Evolutionary conservation across 768 basidiomycete genomes (phyloP).

Genomic region (Trametes cingulata): DNA sequence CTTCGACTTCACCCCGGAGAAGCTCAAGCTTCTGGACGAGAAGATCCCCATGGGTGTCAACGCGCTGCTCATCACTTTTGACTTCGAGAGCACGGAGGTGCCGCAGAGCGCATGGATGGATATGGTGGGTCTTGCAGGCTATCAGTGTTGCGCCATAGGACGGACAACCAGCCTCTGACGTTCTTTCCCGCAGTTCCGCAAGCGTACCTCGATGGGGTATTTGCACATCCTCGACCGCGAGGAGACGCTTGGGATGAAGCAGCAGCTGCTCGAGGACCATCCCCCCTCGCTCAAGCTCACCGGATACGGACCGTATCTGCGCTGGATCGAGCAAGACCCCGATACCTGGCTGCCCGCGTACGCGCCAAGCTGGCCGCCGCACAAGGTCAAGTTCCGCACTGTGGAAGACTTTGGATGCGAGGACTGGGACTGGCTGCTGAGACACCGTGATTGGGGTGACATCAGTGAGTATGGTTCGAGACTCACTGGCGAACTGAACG

Average conservation of each 20-base stretch:
- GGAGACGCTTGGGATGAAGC: neutral
- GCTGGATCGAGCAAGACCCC: constrained; percentile 2
- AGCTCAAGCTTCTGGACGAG: neutral
- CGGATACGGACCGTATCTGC: constrained; percentile 12
- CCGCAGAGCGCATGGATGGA: neutral
- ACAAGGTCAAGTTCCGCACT: constrained; percentile 13
- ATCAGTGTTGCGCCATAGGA: neutral
- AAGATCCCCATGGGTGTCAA: neutral
- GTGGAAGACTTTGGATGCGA: constrained; percentile 16
- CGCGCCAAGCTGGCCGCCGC: constrained; percentile 3
- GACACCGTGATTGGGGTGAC: neutral
- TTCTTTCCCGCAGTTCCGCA: neutral
- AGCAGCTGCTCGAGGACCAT: constrained; percentile 13
- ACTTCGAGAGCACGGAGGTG: neutral
- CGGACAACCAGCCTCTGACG: no score
- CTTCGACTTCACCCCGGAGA: neutral
- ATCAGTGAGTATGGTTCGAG: neutral
- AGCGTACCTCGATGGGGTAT: neutral
- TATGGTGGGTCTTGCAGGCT: neutral
- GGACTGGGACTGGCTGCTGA: constrained; percentile 22
- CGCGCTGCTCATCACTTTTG: neutral
- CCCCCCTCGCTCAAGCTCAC: constrained; percentile 12
- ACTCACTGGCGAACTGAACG: neutral
- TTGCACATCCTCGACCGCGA: constrained; percentile 1
- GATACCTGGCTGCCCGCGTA: neutral